Base-by-base conservation (phyloP, 164 flowering plant genomes). In the Nymphaea colorata region DNA sequence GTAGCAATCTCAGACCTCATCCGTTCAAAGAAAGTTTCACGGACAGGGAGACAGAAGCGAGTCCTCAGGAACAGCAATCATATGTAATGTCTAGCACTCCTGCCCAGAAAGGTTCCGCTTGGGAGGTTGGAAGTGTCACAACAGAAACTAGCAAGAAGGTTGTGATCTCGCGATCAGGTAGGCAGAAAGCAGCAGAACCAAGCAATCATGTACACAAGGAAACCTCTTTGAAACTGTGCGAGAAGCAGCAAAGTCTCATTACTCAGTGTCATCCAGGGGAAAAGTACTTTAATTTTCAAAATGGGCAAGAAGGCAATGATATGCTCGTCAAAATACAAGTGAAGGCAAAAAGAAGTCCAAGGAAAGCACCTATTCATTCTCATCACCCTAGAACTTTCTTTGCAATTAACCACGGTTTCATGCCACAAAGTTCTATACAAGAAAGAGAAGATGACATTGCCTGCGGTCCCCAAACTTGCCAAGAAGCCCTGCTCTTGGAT, bases 301-400 rank as follows among this genome's bases (percentile, higher is more conserved):
- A 51, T 51, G 57, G 3, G 12, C 57, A 51, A 51, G 57, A 51
- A 8, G 12, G 15, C 57, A 51, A 51, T 15, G 2, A 15, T 51
- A 15, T 51, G 57, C 57, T 51, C 8, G 55, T 12, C 5, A 7
- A 47, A 12, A 3, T 3, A 12, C 11, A 6, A 5, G 55, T 2
- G 55, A 47, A 41, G 57, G 76, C 71, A 59, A 84, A 78, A 59
- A 83, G 73, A 73, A 81, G 91, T 76, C 72, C 88, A 36, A 80
- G 41, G 16, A 61, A 72, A 44, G 80, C 63, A 42, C 57, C 72
- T n/a, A 78, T 78, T 59, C 71, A 71, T 18, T 74, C 71, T 16
- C 74, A 75, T 14, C 73, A 80, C 66, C 61, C 73, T 64, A 69
- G 71, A 67, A 77, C 83, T 16, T 76, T 74, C 43, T 71, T 53